A percentile compares a stretch with the other conserved stretches of the same genome.
Conservation (phyloP, 441 rosid species). For the Croton laevigatus region DNA sequence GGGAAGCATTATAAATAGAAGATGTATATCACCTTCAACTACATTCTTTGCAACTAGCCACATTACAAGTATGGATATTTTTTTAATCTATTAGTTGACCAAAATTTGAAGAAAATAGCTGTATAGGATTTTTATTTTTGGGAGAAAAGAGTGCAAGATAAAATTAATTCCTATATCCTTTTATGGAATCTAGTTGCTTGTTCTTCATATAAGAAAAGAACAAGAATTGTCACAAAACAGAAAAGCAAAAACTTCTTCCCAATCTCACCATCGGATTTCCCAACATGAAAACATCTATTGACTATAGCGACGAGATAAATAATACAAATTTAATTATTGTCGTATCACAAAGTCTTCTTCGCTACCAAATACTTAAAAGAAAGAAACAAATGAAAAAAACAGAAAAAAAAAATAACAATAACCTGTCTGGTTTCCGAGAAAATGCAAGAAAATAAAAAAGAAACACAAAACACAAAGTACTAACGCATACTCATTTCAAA, state of each 20-base stretch:
- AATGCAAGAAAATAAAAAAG: neutral
- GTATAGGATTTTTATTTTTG: too few species aligned
- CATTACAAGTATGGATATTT: neutral
- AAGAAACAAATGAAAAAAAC: constrained; percentile 18
- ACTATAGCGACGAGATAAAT: constrained; percentile 19
- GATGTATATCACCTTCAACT: neutral
- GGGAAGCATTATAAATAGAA: neutral
- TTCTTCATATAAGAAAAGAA: neutral
- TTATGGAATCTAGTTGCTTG: neutral
- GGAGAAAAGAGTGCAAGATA: neutral
- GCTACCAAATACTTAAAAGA: constrained; percentile 20
- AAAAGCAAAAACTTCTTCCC: constrained; percentile 6
- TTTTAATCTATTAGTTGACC: neutral
- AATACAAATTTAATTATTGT: constrained; percentile 17
- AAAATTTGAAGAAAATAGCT: neutral
- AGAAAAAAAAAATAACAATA: constrained; percentile 1
- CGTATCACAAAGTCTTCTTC: constrained; percentile 18
- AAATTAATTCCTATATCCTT: neutral
- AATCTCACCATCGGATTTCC: constrained; percentile 27
- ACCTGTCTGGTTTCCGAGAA: constrained; percentile 21
- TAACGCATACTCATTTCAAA: neutral
- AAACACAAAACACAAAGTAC: too few species aligned
- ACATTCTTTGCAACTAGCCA: neutral
- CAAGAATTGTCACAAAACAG: neutral
- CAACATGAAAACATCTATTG: constrained; percentile 19